Conservation (phyloP, 2,329 filamentous ascomycete species). For the Fonsecaea pedrosoi region DNA sequence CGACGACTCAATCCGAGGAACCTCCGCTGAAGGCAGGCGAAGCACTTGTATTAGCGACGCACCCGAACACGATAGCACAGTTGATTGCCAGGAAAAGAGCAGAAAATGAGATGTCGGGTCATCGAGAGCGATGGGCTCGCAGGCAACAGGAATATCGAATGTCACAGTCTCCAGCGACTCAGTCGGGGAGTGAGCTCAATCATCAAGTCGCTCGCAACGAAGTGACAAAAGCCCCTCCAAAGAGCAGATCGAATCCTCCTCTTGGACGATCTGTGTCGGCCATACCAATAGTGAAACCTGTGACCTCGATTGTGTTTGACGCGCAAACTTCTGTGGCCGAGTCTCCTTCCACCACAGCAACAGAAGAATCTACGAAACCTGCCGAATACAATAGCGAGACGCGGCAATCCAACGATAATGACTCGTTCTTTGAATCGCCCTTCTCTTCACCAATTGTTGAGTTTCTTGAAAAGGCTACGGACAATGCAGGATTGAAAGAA, state of each 20-base stretch:
- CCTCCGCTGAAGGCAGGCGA: constrained; percentile 32
- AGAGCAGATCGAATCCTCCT: constrained; percentile 22
- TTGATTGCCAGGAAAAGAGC: constrained; percentile 33
- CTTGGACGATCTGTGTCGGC: constrained; percentile 10
- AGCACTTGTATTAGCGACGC: constrained; percentile 21
- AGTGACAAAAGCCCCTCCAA: constrained; percentile 8
- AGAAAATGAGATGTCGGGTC: constrained; percentile 32
- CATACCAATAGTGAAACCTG: constrained; percentile 2
- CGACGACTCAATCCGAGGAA: constrained; percentile 17
- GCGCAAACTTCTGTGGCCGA: constrained; percentile 15
- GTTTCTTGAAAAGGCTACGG: constrained; percentile 29
- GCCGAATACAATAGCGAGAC: constrained; percentile 4
- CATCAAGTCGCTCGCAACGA: constrained; percentile 8
- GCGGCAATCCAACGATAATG: constrained; percentile 6
- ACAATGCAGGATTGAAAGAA: constrained; percentile 28
- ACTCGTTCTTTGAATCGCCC: constrained; percentile 29
- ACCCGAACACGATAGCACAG: constrained; percentile 34
- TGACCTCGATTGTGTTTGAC: constrained; percentile 8
- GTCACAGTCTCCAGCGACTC: constrained; percentile 25
- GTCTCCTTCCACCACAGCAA: constrained; percentile 20
- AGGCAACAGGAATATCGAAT: constrained; percentile 30
- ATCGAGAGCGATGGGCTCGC: constrained; percentile 30
- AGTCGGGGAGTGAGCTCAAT: constrained; percentile 19
- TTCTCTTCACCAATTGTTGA: constrained; percentile 32
- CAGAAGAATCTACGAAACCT: constrained; percentile 11